Evolutionary conservation across 306 rosid genomes (phyloP).

Genomic region (Quillaja saponaria): DNA sequence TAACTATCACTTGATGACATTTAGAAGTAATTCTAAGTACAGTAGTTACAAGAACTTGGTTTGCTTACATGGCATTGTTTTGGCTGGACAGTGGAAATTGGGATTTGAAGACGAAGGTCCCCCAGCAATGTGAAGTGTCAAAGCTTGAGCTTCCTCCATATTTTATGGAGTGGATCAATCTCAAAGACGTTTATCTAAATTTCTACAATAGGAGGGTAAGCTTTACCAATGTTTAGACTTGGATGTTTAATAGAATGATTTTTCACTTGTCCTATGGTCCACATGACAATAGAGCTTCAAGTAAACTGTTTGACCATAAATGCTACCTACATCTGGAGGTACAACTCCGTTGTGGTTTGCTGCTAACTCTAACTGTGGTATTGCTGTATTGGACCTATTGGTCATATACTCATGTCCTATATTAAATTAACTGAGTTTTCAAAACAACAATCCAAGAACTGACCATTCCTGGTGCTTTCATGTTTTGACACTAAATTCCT

Average conservation of each 20-base stretch:
- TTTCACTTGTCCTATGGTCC: constrained; percentile 8
- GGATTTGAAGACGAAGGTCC: constrained; percentile 95
- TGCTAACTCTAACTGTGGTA: constrained; percentile 3
- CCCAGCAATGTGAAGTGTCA: constrained; percentile 87
- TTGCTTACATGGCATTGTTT: constrained; percentile 19
- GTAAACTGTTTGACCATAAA: constrained; percentile 9
- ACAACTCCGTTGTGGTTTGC: not conserved
- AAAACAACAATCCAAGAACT: not conserved
- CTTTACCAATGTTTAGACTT: constrained; percentile 13
- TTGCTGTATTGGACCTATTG: too few species aligned
- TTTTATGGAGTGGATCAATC: constrained; percentile 91
- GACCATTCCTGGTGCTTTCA: too few species aligned
- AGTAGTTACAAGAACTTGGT: too few species aligned
- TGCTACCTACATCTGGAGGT: constrained; percentile 8
- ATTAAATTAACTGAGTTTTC: not conserved
- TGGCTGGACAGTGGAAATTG: constrained; percentile 77
- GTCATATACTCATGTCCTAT: too few species aligned
- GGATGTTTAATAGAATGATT: not conserved
- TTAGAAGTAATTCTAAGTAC: too few species aligned
- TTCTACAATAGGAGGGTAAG: constrained; percentile 79
- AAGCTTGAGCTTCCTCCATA: constrained; percentile 72
- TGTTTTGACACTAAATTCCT: constrained; percentile 8
- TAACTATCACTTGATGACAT: too few species aligned
- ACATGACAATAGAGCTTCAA: constrained; percentile 6
- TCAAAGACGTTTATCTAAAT: constrained; percentile 87